Evolutionary conservation across 495 filamentous ascomycete genomes (phyloP).

Genomic region (Xylaria curta): DNA sequence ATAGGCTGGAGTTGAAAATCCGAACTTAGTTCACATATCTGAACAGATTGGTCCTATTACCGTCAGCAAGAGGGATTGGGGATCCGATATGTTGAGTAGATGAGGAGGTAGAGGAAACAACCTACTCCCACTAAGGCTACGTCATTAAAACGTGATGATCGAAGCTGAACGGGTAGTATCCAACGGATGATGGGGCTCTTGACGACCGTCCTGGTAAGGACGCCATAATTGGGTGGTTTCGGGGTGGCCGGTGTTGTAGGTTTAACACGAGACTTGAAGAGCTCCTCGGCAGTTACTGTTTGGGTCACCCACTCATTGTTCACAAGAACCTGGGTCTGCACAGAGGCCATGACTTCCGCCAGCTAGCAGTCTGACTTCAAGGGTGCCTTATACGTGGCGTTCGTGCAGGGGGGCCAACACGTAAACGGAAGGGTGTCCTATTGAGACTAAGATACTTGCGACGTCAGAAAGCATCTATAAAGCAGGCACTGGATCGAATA

Average conservation of each 20-base stretch:
- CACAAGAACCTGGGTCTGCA: slow-evolving; percentile 61
- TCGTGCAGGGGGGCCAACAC: background rate
- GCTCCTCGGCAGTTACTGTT: slow-evolving; percentile 36
- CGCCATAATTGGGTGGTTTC: slow-evolving; percentile 61
- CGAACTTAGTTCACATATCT: slow-evolving; percentile 70
- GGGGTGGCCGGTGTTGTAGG: slow-evolving; percentile 27
- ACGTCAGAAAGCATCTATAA: background rate
- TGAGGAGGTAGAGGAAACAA: slow-evolving; percentile 27
- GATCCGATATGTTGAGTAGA: background rate
- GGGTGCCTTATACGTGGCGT: background rate
- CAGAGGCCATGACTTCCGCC: slow-evolving; percentile 31
- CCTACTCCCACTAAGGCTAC: slow-evolving; percentile 87
- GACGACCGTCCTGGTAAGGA: slow-evolving; percentile 79
- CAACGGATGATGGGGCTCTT: slow-evolving; percentile 76
- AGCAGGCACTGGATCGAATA: background rate
- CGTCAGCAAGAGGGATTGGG: slow-evolving; percentile 34
- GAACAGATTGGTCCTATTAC: slow-evolving; percentile 64
- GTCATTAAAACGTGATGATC: slow-evolving; percentile 74
- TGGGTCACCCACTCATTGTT: slow-evolving; percentile 66
- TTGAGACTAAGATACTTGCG: background rate
- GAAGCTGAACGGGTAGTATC: slow-evolving; percentile 80
- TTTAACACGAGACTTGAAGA: slow-evolving; percentile 30
- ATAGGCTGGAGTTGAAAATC: slow-evolving; percentile 74
- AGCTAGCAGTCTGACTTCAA: background rate
- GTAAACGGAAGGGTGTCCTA: background rate